Percentiles rank a stretch among this genome's conserved stretches.
Conservation (phyloP, 257 asterid species). For the Striga asiatica region DNA sequence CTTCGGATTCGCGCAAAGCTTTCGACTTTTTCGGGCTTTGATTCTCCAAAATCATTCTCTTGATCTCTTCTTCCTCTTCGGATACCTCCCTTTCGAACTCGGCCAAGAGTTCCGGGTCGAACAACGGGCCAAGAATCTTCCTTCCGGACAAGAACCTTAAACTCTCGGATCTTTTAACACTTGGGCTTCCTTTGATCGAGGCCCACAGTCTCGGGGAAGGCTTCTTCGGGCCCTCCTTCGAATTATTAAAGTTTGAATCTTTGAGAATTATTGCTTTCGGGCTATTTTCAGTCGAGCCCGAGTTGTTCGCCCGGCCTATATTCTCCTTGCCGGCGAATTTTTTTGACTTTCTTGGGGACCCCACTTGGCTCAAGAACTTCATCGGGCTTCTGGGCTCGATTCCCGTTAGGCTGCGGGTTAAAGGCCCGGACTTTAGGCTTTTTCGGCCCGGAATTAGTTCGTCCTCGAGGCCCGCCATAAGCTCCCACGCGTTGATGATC, state of each 20-base stretch:
- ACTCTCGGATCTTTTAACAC: conserved; percentile 23
- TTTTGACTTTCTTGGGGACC: conserved; percentile 56
- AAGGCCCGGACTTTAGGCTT: conserved; percentile 47
- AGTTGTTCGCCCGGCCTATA: conserved; percentile 16
- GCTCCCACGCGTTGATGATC: conserved; percentile 85
- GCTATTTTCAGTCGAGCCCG: conserved; percentile 28
- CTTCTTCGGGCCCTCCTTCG: conserved; percentile 29
- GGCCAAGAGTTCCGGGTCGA: conserved; percentile 31
- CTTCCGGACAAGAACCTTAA: conserved; percentile 17
- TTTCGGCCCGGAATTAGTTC: conserved; percentile 29
- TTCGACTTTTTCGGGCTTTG: conserved; percentile 4
- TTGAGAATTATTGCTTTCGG: conserved; percentile 37
- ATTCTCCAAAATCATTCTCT: conserved; percentile 31
- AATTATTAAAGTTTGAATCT: conserved; percentile 24
- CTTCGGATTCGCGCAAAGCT: conserved; percentile 9
- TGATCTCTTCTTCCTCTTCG: conserved; percentile 31
- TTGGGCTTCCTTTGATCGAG: conserved; percentile 43
- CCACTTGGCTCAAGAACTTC: conserved; percentile 57
- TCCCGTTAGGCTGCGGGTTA: conserved; percentile 30
- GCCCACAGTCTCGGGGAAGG: conserved; percentile 53
- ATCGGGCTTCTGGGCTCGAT: conserved; percentile 58
- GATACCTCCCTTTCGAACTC: neutral
- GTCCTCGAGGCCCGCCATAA: conserved; percentile 90
- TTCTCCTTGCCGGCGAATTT: conserved; percentile 67
- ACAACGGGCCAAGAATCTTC: conserved; percentile 54